Conservation (phyloP, 2,329 filamentous ascomycete genomes). For the Gliomastix tumulicola region DNA sequence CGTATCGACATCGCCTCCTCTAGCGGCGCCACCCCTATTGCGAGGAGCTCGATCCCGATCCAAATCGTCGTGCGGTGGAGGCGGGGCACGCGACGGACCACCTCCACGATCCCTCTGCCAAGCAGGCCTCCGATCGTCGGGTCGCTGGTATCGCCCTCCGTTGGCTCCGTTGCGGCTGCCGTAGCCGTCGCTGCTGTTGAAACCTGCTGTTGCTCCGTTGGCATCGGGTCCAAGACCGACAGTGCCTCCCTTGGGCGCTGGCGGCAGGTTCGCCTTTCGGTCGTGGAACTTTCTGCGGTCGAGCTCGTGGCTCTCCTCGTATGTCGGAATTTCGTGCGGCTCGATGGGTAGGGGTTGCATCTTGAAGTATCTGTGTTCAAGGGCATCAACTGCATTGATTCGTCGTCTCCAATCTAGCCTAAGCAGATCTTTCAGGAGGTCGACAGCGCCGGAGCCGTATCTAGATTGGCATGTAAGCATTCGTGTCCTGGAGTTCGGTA, state of each 20-base stretch:
- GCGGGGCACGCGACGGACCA: slow-evolving; percentile 35
- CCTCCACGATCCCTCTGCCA: slow-evolving; percentile 50
- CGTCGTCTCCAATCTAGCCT: slow-evolving; percentile 83
- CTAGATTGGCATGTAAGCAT: slow-evolving; percentile 24
- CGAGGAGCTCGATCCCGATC: slow-evolving; percentile 33
- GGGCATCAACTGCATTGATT: slow-evolving; percentile 88
- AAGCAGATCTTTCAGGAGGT: slow-evolving; percentile 73
- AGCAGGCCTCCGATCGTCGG: slow-evolving; percentile 41
- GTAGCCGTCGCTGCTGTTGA: slow-evolving; percentile 44
- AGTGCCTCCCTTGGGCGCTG: slow-evolving; percentile 84
- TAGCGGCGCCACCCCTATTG: slow-evolving; percentile 18
- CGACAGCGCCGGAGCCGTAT: slow-evolving; percentile 64
- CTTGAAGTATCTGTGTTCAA: slow-evolving; percentile 88
- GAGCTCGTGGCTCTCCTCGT: slow-evolving; percentile 95
- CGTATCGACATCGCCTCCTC: slow-evolving; percentile 34
- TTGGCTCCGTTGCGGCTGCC: slow-evolving; percentile 40
- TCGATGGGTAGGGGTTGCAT: slow-evolving; percentile 69
- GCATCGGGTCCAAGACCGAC: slow-evolving; percentile 67
- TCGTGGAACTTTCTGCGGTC: slow-evolving; percentile 87
- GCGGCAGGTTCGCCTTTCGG: slow-evolving; percentile 75
- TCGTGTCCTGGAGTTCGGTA: background rate
- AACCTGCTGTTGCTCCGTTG: slow-evolving; percentile 35
- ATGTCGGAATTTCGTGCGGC: slow-evolving; percentile 81
- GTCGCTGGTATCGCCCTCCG: slow-evolving; percentile 35
- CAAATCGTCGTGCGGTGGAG: slow-evolving; percentile 20